A percentile compares a stretch with the other conserved stretches of the same genome.
Evolutionary conservation across 2,329 filamentous ascomycete genomes (phyloP).

Genomic region (Coniochaeta hoffmannii): DNA sequence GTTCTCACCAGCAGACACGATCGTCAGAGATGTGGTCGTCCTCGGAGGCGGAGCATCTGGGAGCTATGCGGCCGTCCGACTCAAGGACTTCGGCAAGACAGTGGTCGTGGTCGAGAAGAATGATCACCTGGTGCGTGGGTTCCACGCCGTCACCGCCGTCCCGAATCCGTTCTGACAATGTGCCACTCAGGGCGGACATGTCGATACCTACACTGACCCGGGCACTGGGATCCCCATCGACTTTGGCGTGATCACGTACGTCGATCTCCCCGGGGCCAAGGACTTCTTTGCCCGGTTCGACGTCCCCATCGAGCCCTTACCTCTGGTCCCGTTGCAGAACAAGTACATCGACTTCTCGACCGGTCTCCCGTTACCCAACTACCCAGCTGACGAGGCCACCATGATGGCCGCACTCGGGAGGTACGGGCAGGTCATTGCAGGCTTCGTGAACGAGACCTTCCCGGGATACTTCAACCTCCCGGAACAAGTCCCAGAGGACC

Average conservation of each 20-base stretch:
- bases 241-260: conserved; percentile 13
- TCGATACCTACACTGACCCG: conserved; percentile 10
- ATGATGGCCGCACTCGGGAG: conserved; percentile 5
- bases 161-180: neutral
- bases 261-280: conserved; percentile 10
- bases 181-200: conserved; percentile 13
- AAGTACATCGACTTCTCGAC: conserved; percentile 12
- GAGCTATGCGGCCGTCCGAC: conserved; percentile 10
- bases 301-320: conserved; percentile 6
- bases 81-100: conserved; percentile 10
- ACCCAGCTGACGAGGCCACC: neutral
- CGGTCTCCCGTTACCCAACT: conserved; percentile 7
- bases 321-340: conserved; percentile 3
- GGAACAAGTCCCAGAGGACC: conserved; percentile 12
- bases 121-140: neutral
- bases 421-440: neutral
- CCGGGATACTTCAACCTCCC: conserved; percentile 15
- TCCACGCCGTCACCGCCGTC: neutral
- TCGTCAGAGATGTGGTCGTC: conserved; percentile 10
- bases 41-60: conserved; percentile 15
- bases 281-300: conserved; percentile 13
- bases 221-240: conserved; percentile 8
- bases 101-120: conserved; percentile 13
- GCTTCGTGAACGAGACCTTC: neutral
- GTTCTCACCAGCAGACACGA: neutral